A percentile compares a stretch with the other conserved stretches of the same genome.
phyloP scores from a whole-genome alignment of 768 basidiomycete genomes.

The Cantharellus anzutake region DNA sequence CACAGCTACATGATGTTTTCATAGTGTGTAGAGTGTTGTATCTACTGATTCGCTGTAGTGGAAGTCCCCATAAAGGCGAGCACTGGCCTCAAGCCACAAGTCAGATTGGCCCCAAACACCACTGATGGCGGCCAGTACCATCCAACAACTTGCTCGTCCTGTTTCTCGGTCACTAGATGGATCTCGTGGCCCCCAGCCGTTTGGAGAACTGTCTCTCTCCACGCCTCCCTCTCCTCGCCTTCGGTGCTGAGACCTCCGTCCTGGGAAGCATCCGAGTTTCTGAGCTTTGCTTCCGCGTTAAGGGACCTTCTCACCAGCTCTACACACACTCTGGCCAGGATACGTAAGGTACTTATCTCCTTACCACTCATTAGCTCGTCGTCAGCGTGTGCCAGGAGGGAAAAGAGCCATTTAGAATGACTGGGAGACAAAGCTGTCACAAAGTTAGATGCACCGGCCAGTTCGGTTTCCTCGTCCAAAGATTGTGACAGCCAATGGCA shows the following conservation, averaged over 20 bases:
- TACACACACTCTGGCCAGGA: conserved; percentile 5
- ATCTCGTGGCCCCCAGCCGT: not conserved
- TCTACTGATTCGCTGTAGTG: not conserved
- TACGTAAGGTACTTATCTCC: conserved; percentile 6
- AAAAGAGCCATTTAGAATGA: conserved; percentile 7
- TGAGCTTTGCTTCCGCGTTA: not conserved
- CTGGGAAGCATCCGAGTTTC: not conserved
- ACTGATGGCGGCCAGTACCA: conserved; percentile 7
- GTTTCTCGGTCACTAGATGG: not conserved
- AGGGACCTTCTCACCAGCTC: conserved; percentile 2
- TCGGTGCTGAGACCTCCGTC: not conserved
- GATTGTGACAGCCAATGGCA: not conserved
- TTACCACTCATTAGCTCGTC: not conserved
- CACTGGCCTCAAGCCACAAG: conserved; percentile 9
- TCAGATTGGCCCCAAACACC: conserved; percentile 9
- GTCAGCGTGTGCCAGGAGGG: conserved; percentile 7
- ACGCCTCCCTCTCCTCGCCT: not conserved
- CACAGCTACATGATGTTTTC: not conserved
- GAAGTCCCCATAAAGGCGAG: not conserved
- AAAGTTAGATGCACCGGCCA: not conserved
- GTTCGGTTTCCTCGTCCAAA: not conserved
- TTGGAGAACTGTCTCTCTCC: not conserved
- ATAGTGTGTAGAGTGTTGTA: not conserved
- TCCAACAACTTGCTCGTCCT: conserved; percentile 7
- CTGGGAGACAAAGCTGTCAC: conserved; percentile 1